Conservation (phyloP, 2,329 filamentous ascomycete genomes). For the Fusarium veterinarium region DNA sequence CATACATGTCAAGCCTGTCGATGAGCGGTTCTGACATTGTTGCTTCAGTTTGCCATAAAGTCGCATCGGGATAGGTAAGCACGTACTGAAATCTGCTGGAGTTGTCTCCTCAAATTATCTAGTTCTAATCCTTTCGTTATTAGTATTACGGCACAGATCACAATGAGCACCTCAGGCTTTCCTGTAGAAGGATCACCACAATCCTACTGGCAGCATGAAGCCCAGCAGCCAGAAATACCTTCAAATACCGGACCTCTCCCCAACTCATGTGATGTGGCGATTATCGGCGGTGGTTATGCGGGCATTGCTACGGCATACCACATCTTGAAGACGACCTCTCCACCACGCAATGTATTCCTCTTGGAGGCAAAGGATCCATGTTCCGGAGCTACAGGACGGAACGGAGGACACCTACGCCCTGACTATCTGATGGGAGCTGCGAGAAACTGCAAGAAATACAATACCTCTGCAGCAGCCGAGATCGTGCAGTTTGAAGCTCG, state of each 20-base stretch:
- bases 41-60: neutral
- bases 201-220: neutral
- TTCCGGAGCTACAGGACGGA: neutral
- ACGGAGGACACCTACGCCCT: neutral
- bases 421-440: neutral
- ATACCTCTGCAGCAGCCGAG: neutral
- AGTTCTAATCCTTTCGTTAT: neutral
- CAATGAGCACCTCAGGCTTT: neutral
- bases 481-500: neutral
- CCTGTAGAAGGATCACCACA: neutral
- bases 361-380: neutral
- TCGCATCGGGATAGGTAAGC: neutral
- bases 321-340: neutral
- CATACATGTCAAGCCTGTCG: neutral
- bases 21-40: neutral
- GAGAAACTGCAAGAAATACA: neutral
- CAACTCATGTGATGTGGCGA: neutral
- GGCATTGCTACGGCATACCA: neutral
- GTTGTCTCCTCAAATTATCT: neutral
- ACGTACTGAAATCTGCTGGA: too few species aligned
- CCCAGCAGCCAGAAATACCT: neutral
- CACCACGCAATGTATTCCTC: neutral
- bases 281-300: neutral
- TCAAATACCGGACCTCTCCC: neutral
- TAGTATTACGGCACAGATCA: neutral